phyloP scores from a whole-genome alignment of 2,329 filamentous ascomycete genomes.

The Madurella mycetomatis region DNA sequence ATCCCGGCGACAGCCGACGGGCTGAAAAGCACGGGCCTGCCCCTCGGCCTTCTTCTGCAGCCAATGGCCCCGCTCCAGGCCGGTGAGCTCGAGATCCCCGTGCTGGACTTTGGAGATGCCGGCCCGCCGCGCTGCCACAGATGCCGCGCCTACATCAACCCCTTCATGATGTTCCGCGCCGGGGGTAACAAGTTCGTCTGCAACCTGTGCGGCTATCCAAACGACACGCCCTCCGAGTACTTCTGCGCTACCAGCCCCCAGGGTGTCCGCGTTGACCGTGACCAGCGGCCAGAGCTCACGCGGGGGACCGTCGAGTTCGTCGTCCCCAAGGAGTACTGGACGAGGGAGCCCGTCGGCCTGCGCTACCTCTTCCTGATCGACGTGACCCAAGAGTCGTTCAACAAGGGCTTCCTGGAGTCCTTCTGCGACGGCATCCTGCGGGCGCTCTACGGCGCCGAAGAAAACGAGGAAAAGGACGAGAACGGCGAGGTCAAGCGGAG shows the following conservation, averaged over 20 bases:
- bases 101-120: conserved; percentile 88
- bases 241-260: conserved; percentile 86
- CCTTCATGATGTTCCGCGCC: conserved; percentile 94
- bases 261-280: conserved; percentile 80
- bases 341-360: conserved; percentile 83
- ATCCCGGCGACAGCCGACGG: conserved; percentile 81
- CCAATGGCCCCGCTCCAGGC: conserved; percentile 78
- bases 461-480: conserved; percentile 45
- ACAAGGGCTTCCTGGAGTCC: conserved; percentile 83
- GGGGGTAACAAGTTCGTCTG: conserved; percentile 96
- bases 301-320: conserved; percentile 93
- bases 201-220: conserved; percentile 96
- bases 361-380: conserved; percentile 90
- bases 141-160: conserved; percentile 96
- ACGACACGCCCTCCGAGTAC: conserved; percentile 88
- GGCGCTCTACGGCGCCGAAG: conserved; percentile 72
- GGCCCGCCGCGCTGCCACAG: conserved; percentile 88
- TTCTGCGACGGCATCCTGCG: conserved; percentile 85
- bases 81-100: conserved; percentile 81
- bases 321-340: conserved; percentile 98
- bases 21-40: conserved; percentile 72
- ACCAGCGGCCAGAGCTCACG: conserved; percentile 83
- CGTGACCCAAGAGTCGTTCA: conserved; percentile 85
- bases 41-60: conserved; percentile 83
- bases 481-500: conserved; percentile 52